A percentile compares a stretch with the other conserved stretches of the same genome.
These are phyloP conservation scores for Starmerella potacharoeniae DNA, from an alignment of 805 yeast genomes.

Conservation along the genomic window DNA sequence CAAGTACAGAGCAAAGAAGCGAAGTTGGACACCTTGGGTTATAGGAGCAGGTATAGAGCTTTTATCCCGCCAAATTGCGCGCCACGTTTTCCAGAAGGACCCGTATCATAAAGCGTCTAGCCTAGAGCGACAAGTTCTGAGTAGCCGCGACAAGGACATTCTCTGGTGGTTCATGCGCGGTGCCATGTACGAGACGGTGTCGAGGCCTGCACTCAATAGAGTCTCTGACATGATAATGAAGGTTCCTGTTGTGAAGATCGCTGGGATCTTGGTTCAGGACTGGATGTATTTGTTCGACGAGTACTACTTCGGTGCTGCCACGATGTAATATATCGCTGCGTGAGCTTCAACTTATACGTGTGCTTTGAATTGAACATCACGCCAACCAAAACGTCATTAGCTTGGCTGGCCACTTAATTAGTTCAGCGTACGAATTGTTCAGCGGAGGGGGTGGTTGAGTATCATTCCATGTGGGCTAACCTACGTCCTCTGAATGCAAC, in stretches of 20 bases:
- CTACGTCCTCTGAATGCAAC: too few species aligned
- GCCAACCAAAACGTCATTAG: too few species aligned
- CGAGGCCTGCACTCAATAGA: slow-evolving; percentile 26
- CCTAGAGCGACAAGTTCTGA: slow-evolving; percentile 27
- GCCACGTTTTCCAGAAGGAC: neutral
- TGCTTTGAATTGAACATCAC: too few species aligned
- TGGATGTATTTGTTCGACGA: slow-evolving; percentile 31
- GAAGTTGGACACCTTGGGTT: slow-evolving; percentile 34
- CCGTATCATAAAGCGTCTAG: slow-evolving; percentile 4
- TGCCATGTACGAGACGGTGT: slow-evolving; percentile 28
- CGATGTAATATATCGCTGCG: neutral
- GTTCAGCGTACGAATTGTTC: too few species aligned
- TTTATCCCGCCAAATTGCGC: neutral
- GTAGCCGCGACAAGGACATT: slow-evolving; percentile 23
- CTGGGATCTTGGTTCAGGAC: slow-evolving; percentile 29
- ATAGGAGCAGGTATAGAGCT: slow-evolving; percentile 30
- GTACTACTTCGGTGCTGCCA: slow-evolving; percentile 21
- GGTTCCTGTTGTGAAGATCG: slow-evolving; percentile 28
- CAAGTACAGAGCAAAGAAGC: slow-evolving; percentile 17
- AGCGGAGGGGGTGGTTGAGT: too few species aligned
- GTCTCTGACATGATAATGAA: slow-evolving; percentile 22
- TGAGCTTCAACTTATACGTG: neutral
- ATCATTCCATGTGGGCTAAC: too few species aligned
- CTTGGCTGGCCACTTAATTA: too few species aligned
- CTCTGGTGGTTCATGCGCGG: slow-evolving; percentile 34